A percentile compares a stretch with the other conserved stretches of the same genome.
Evolutionary conservation across 2,329 filamentous ascomycete species (phyloP).

Genomic region (Exophiala calicioides): DNA sequence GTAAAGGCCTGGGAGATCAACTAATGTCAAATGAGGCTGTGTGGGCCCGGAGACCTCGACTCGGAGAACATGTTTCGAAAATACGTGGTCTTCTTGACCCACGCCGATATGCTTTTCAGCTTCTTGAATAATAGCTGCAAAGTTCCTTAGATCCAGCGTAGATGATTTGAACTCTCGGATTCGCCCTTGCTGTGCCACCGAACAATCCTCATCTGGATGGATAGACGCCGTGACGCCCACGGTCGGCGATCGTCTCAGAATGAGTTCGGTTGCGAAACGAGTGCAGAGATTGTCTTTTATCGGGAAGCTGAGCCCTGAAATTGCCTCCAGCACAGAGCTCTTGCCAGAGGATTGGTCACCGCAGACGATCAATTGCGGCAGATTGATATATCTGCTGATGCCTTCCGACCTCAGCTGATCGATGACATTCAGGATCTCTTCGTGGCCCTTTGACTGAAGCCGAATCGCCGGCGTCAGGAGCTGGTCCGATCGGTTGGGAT

Average conservation of each 20-base stretch:
- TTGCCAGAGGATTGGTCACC: slow-evolving; percentile 38
- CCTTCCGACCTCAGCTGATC: slow-evolving; percentile 45
- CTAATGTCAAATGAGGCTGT: slow-evolving; percentile 43
- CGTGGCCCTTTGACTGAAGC: slow-evolving; percentile 25
- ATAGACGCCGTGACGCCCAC: slow-evolving; percentile 26
- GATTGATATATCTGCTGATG: slow-evolving; percentile 51
- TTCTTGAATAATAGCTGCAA: slow-evolving; percentile 31
- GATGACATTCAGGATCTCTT: slow-evolving; percentile 25
- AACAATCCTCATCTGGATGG: slow-evolving; percentile 21
- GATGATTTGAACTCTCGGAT: slow-evolving; percentile 26
- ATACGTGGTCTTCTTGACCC: slow-evolving; percentile 29
- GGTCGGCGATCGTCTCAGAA: slow-evolving; percentile 22
- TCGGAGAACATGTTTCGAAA: slow-evolving; percentile 46
- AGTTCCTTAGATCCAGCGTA: slow-evolving; percentile 28
- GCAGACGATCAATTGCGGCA: slow-evolving; percentile 36
- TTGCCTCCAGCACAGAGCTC: slow-evolving; percentile 35
- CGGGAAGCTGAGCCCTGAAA: slow-evolving; percentile 35
- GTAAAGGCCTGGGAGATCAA: slow-evolving; percentile 50
- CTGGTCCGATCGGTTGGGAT: too few species aligned
- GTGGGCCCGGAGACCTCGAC: slow-evolving; percentile 46
- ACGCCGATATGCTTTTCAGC: slow-evolving; percentile 31
- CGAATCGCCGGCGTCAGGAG: slow-evolving; percentile 16
- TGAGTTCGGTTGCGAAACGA: slow-evolving; percentile 36
- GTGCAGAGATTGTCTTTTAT: slow-evolving; percentile 36
- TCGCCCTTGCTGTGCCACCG: slow-evolving; percentile 19